A percentile compares a stretch with the other conserved stretches of the same genome.
Conservation (phyloP, 352 stramenopile species). For the Globisporangium yorkense region DNA sequence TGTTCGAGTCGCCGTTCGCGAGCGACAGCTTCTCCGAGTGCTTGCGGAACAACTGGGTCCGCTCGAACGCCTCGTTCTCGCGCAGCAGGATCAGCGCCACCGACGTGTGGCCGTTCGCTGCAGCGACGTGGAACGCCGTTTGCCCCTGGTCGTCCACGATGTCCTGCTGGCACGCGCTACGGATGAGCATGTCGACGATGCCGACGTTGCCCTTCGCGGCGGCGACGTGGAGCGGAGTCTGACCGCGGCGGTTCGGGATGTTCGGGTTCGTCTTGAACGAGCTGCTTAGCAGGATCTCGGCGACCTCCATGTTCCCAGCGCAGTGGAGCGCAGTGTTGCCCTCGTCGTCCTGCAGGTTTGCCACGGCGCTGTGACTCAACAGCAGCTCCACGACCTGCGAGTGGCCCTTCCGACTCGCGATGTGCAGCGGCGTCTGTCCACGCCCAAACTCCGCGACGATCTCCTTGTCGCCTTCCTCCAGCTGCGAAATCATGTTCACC, state of each 20-base stretch:
- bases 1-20: conserved; percentile 9
- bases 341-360: conserved; percentile 73
- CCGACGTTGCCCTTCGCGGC: conserved; percentile 62
- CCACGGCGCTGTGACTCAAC: conserved; percentile 54
- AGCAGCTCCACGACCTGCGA: conserved; percentile 53
- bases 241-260: conserved; percentile 69
- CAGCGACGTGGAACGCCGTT: conserved; percentile 74
- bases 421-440: conserved; percentile 67
- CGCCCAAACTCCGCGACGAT: conserved; percentile 66
- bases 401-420: conserved; percentile 71
- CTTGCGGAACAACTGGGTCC: conserved; percentile 4
- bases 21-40: conserved; percentile 9
- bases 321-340: conserved; percentile 78
- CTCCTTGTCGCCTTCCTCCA: conserved; percentile 77
- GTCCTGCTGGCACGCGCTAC: conserved; percentile 60
- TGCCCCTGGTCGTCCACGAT: conserved; percentile 82
- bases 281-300: conserved; percentile 50
- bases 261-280: conserved; percentile 71
- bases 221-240: conserved; percentile 70
- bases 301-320: conserved; percentile 59
- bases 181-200: conserved; percentile 71
- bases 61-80: conserved; percentile 37
- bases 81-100: conserved; percentile 72
- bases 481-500: conserved; percentile 73
- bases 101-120: conserved; percentile 69